These are phyloP conservation scores for Aspergillus bertholletiae DNA, from an alignment of 495 filamentous ascomycete species.

Conservation along the genomic window DNA sequence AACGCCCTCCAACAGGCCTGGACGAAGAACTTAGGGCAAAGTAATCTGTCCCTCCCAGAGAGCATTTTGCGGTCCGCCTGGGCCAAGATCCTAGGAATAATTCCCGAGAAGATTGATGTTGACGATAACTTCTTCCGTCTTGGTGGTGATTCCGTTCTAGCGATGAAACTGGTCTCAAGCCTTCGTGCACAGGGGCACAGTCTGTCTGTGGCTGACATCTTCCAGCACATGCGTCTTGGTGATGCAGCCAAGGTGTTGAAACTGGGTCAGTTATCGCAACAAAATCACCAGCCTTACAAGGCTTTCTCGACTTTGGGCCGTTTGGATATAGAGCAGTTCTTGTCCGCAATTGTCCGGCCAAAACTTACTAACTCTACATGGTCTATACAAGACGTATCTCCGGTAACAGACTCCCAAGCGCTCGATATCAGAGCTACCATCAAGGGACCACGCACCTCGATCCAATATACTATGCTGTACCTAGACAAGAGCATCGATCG, in stretches of 20 bases:
- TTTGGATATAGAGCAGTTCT: slow-evolving; percentile 22
- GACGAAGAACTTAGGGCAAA: slow-evolving; percentile 16
- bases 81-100: slow-evolving; percentile 40
- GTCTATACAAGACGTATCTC: slow-evolving; percentile 30
- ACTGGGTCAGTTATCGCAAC: slow-evolving; percentile 15
- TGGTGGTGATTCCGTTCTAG: slow-evolving; percentile 44
- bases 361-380: slow-evolving; percentile 29
- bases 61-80: slow-evolving; percentile 40
- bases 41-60: slow-evolving; percentile 30
- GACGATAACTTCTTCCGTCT: slow-evolving; percentile 47
- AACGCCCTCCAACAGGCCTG: slow-evolving; percentile 22
- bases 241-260: slow-evolving; percentile 34
- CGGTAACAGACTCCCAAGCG: slow-evolving; percentile 38
- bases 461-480: slow-evolving; percentile 44
- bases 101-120: slow-evolving; percentile 31
- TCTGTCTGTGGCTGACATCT: slow-evolving; percentile 41
- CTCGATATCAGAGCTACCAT: slow-evolving; percentile 52
- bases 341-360: slow-evolving; percentile 21
- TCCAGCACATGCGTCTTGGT: slow-evolving; percentile 43
- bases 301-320: slow-evolving; percentile 36
- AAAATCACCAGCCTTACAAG: slow-evolving; percentile 20
- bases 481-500: slow-evolving; percentile 28
- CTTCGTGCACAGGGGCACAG: slow-evolving; percentile 30
- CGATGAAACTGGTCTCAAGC: slow-evolving; percentile 42
- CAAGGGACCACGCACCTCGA: slow-evolving; percentile 35